Evolutionary conservation across 257 asterid species (phyloP).

Genomic region (Fraxinus americana): DNA sequence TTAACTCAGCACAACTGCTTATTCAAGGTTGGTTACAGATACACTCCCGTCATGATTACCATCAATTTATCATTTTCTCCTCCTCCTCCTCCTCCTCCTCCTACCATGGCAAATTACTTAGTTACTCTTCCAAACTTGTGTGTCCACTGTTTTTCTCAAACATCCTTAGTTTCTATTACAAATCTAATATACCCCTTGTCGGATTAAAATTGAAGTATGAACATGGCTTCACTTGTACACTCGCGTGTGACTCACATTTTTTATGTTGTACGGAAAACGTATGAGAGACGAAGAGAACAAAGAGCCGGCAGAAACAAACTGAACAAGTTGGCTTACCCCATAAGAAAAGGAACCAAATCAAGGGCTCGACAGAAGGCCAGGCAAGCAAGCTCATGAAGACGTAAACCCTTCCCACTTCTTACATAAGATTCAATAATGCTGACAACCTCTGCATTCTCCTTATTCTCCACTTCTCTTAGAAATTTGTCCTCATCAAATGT

Average conservation of each 20-base stretch:
- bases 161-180: neutral
- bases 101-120: neutral
- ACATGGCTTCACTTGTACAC: neutral
- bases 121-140: constrained; percentile 2
- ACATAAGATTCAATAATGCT: constrained; percentile 55
- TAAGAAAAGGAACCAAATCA: constrained; percentile 64
- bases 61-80: neutral
- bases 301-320: constrained; percentile 2
- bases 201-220: neutral
- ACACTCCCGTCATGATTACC: neutral
- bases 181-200: neutral
- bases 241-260: neutral
- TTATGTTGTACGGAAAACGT: neutral
- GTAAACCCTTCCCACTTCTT: constrained; percentile 58
- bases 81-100: neutral
- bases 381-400: constrained; percentile 87
- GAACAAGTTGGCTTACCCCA: constrained; percentile 52
- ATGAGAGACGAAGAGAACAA: neutral
- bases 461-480: constrained; percentile 49
- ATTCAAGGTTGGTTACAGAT: neutral
- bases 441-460: constrained; percentile 38
- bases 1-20: neutral
- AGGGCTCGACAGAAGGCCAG: constrained; percentile 76
- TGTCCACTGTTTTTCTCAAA: neutral
- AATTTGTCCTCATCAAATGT: constrained; percentile 53